Conservation (phyloP, 2,329 filamentous ascomycete species). For the Ceratocystis alfenasii region DNA sequence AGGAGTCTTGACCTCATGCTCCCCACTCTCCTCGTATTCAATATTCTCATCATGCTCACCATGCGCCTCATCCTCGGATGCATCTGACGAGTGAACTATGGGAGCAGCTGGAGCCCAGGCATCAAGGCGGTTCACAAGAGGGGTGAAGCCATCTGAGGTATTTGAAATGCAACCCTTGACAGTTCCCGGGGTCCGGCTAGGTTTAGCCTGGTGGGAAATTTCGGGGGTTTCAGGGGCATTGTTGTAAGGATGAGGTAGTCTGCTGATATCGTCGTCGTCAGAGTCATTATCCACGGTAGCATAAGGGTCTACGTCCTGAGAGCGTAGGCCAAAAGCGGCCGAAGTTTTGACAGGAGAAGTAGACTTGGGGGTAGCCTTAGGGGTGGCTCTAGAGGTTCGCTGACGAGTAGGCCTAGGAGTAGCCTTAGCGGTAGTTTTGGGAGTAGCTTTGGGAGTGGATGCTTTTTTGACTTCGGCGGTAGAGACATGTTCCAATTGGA, state of each 20-base stretch:
- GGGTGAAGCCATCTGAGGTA: conserved; percentile 46
- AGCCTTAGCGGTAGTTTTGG: neutral
- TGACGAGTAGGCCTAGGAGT: neutral
- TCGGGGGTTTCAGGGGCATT: conserved; percentile 27
- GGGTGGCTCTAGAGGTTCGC: neutral
- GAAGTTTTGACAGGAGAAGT: neutral
- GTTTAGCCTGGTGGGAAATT: conserved; percentile 33
- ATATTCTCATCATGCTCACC: neutral
- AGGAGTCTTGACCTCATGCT: neutral
- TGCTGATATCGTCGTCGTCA: conserved; percentile 39
- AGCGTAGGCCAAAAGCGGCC: conserved; percentile 31
- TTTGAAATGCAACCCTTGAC: conserved; percentile 29
- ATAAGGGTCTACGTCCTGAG: conserved; percentile 37
- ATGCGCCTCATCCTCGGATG: neutral
- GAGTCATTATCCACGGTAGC: conserved; percentile 32
- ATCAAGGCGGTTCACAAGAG: conserved; percentile 48
- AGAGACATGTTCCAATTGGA: neutral
- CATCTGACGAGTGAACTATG: conserved; percentile 19
- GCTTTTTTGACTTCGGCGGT: neutral
- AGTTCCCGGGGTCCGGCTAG: conserved; percentile 12
- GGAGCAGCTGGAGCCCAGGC: conserved; percentile 53
- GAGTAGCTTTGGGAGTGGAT: neutral
- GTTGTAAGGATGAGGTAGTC: conserved; percentile 25
- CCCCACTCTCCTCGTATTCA: neutral
- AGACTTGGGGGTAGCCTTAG: neutral